Evolutionary conservation across 805 yeast genomes (phyloP), one percentile per base, ranked within the genome.

Genomic region (Saturnispora hagleri): DNA sequence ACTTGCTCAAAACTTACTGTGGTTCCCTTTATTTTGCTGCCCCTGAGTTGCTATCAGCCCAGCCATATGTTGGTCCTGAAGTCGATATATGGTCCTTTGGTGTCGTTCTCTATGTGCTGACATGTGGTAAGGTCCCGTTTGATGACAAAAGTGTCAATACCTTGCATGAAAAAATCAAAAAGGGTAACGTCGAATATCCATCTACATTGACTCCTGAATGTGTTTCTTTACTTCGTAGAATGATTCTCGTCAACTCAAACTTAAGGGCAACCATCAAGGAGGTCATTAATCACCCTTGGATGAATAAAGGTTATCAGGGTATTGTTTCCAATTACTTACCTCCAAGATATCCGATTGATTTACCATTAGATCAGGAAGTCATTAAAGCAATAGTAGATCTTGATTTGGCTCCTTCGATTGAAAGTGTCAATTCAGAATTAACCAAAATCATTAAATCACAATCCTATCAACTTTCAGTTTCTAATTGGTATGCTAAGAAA

Each of bases 61-160:
- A 81, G 58, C 97, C 97, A 1, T 93, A 93, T 62, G 74, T 79
- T 36, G 99, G 99, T 0, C 99, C 99, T 1, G 99, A 93, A 66
- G 97, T 93, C 46, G 99, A 93, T 67, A 84, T 93, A 18, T 93
- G 99, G 99, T 88, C 97, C 2, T 91, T 90, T 73, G 99, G 99
- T 57, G 96, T 93, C 33, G 98, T 93, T 0, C 70, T 93, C 48
- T 93, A 89, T 63, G 99, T 93, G 7, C 73, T 93, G 55, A 97
- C 93, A 2, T 90, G 97, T 66, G 99, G 99, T 51, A 90, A 89
- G 66, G 98, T 93, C 13, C 99, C 99, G 8, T 93, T 93, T 66
- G 99, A 93, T 67, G 98, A 93, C 64, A 95, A 89, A 61, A 82
- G 87, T 58, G 95, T 95, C 57, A 83, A 90, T 45, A 90, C 86